These are phyloP conservation scores for Zalaria obscura DNA, from an alignment of 2,329 filamentous ascomycete species.

Conservation along the genomic window DNA sequence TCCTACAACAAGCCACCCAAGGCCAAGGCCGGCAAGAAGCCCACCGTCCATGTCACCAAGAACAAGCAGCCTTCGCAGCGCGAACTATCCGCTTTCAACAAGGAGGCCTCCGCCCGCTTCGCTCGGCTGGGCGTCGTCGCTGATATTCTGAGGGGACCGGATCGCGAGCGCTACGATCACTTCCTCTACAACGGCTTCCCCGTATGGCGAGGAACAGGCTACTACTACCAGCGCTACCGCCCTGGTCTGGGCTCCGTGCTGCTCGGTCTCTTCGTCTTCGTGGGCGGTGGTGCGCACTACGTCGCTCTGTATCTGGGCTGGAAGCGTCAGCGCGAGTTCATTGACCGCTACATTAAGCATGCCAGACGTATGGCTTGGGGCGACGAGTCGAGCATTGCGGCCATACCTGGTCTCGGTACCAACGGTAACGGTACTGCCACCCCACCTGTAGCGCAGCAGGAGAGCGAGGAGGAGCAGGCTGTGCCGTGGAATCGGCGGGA, in stretches of 20 bases:
- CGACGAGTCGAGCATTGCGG: conserved; percentile 51
- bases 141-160: conserved; percentile 69
- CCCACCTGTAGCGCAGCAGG: conserved; percentile 31
- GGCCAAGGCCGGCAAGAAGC: conserved; percentile 31
- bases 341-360: conserved; percentile 81
- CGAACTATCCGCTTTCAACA: conserved; percentile 65
- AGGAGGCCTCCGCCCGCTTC: conserved; percentile 71
- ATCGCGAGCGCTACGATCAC: conserved; percentile 82
- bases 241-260: conserved; percentile 81
- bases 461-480: conserved; percentile 35
- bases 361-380: conserved; percentile 85
- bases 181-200: conserved; percentile 91
- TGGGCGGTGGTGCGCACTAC: conserved; percentile 81
- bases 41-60: conserved; percentile 50
- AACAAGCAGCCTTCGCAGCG: conserved; percentile 56
- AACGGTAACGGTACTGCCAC: conserved; percentile 16
- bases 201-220: conserved; percentile 90
- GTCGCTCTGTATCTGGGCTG: conserved; percentile 71
- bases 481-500: conserved; percentile 64
- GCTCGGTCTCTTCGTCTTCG: conserved; percentile 63
- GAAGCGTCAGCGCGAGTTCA: conserved; percentile 82
- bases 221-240: conserved; percentile 92
- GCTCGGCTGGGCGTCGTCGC: conserved; percentile 72
- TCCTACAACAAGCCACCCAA: conserved; percentile 44
- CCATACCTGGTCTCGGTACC: conserved; percentile 51